Evolutionary conservation across 305 asterid species (phyloP).

Genomic region (Fraxinus nigra): DNA sequence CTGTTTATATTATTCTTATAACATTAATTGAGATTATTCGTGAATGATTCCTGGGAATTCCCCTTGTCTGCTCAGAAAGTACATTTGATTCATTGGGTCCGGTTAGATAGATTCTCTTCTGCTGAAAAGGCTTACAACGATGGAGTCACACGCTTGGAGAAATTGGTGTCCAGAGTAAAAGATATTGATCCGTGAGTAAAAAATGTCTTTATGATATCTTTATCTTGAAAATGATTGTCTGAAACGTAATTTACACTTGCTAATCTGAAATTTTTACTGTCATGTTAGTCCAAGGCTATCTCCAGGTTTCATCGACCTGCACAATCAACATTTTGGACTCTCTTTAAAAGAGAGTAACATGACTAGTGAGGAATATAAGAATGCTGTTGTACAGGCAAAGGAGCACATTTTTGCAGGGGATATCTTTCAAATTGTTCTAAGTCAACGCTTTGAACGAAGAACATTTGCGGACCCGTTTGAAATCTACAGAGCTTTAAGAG

Average conservation of each 20-base stretch:
- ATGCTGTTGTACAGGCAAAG: slow-evolving; percentile 69
- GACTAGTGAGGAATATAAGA: slow-evolving; percentile 71
- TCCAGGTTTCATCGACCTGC: slow-evolving; percentile 52
- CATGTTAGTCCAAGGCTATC: slow-evolving; percentile 60
- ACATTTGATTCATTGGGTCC: slow-evolving; percentile 84
- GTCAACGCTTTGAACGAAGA: slow-evolving; percentile 83
- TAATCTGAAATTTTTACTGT: slow-evolving; percentile 7
- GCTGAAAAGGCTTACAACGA: slow-evolving; percentile 64
- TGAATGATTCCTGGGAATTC: slow-evolving; percentile 9
- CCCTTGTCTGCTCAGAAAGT: slow-evolving; percentile 56
- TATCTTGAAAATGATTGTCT: slow-evolving; percentile 3
- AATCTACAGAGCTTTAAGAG: slow-evolving; percentile 83
- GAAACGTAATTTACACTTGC: slow-evolving; percentile 13
- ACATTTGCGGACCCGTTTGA: slow-evolving; percentile 94
- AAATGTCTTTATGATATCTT: background rate
- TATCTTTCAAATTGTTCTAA: slow-evolving; percentile 77
- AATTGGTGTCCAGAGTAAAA: slow-evolving; percentile 58
- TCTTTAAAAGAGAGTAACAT: slow-evolving; percentile 51
- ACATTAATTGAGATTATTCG: slow-evolving; percentile 14
- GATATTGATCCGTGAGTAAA: slow-evolving; percentile 61
- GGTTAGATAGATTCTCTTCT: slow-evolving; percentile 56
- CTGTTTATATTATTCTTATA: slow-evolving; percentile 4
- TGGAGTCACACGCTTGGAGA: slow-evolving; percentile 63
- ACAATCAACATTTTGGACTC: slow-evolving; percentile 41
- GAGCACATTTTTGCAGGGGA: slow-evolving; percentile 84